Conservation (phyloP, 2,329 filamentous ascomycete species). For the Didymella arachidicola region DNA sequence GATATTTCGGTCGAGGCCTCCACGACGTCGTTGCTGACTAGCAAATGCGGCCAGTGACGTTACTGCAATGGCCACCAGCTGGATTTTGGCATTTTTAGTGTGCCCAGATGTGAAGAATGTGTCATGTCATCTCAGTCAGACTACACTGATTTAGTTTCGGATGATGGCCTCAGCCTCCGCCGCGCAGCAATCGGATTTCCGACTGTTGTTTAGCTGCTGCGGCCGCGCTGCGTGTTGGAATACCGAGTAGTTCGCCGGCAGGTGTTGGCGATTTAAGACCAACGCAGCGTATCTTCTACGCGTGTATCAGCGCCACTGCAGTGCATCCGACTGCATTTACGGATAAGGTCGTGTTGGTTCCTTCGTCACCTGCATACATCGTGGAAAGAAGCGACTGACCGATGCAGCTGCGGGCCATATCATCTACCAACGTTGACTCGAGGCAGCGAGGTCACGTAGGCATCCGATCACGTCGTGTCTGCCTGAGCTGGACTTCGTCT, state of each 20-base stretch:
- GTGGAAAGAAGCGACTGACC: neutral
- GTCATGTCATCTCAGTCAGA: slow-evolving; percentile 14
- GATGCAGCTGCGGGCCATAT: neutral
- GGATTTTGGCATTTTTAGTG: neutral
- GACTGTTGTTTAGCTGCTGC: neutral
- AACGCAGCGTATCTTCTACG: neutral
- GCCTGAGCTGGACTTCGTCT: slow-evolving; percentile 3
- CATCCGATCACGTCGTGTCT: neutral
- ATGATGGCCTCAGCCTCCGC: slow-evolving; percentile 6
- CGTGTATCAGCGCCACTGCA: neutral
- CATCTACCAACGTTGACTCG: neutral
- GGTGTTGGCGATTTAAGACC: neutral
- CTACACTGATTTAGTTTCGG: neutral
- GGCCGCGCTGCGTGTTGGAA: neutral
- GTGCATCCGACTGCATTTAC: neutral
- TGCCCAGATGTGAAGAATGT: neutral
- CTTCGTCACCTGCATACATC: neutral
- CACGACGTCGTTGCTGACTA: slow-evolving; percentile 3
- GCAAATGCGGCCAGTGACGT: slow-evolving; percentile 1
- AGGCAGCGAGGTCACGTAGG: neutral
- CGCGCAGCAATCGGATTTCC: neutral
- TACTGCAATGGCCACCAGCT: neutral
- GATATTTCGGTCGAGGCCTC: neutral
- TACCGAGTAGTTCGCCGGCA: neutral
- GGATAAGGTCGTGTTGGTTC: neutral